phyloP scores from a whole-genome alignment of 495 filamentous ascomycete genomes.

The Podospora didyma region DNA sequence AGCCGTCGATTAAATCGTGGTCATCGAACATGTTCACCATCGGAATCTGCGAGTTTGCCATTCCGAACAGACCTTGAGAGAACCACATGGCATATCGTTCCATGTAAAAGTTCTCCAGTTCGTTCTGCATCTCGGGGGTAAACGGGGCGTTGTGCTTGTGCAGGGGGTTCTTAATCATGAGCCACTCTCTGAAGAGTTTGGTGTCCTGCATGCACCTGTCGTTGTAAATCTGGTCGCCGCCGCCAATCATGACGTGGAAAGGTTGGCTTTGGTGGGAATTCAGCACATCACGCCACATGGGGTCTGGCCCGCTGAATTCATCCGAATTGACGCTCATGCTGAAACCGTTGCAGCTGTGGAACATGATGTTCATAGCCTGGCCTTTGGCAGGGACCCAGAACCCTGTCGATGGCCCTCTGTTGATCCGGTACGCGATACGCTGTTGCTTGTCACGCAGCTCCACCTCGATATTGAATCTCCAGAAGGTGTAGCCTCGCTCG shows the following conservation, averaged over 20 bases:
- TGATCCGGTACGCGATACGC: slow-evolving; percentile 93
- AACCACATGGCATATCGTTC: slow-evolving; percentile 88
- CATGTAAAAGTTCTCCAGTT: slow-evolving; percentile 83
- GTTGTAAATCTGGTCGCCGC: slow-evolving; percentile 96
- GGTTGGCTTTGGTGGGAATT: slow-evolving; percentile 88
- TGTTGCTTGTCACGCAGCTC: slow-evolving; percentile 73
- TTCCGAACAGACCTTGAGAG: slow-evolving; percentile 86
- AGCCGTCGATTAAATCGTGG: slow-evolving; percentile 97
- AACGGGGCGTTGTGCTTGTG: slow-evolving; percentile 75
- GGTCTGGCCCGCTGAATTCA: slow-evolving; percentile 84
- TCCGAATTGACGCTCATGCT: slow-evolving; percentile 72
- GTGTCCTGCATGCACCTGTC: slow-evolving; percentile 75
- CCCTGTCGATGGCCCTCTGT: slow-evolving; percentile 78
- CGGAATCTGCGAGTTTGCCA: slow-evolving; percentile 91
- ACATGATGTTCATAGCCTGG: slow-evolving; percentile 97
- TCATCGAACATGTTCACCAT: slow-evolving; percentile 99
- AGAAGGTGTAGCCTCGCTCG: slow-evolving; percentile 89
- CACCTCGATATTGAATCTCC: slow-evolving; percentile 91
- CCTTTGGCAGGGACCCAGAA: slow-evolving; percentile 92
- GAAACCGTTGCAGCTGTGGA: slow-evolving; percentile 96
- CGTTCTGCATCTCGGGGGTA: slow-evolving; percentile 70
- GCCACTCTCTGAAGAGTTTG: slow-evolving; percentile 73
- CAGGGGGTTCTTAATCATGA: slow-evolving; percentile 70
- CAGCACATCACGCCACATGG: slow-evolving; percentile 92
- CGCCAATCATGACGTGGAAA: slow-evolving; percentile 98